Evolutionary conservation across 345 rosid genomes (phyloP), one percentile per base, ranked within the genome.

Genomic region (Boechera stricta): DNA sequence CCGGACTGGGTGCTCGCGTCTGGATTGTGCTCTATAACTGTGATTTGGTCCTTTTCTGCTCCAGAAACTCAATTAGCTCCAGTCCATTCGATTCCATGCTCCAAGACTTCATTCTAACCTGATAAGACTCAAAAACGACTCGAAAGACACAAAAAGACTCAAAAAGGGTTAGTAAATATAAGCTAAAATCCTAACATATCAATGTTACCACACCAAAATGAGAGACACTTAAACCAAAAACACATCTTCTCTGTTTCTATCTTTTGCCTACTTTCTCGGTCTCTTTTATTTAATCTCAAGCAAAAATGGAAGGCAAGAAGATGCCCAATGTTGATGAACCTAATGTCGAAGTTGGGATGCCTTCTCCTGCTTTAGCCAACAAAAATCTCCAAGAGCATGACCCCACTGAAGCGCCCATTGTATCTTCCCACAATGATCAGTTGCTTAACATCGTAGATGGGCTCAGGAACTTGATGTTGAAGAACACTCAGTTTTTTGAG

Each of bases 261-360:
- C 9, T 56, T 31, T 12, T 56, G 2, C 36, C 38, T 56, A 2
- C 38, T 7, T 21, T 13, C 36, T 13, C 7, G 6, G 16, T 31
- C 61, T 56, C 9, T 31, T 11, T 31, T 56, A 11, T 55, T 1
- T 9, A 28, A 6, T 67, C 13, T 42, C 39, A 31, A 61, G 7
- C 55, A 69, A 67, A 75, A 70, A 29, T 36, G 52, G 24, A 52
- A 42, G 68, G 10, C 41, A 38, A 8, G 1, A 38, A 38, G 41
- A 38, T 38, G 10, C 41, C 41, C 0, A 38, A 38, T 8, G 41
- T 2, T 2, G 49, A 41, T 3, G 45, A 10, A 26, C 21, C 21
- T 21, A 21, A 21, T 21, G 21, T 21, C 13, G 6, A 39, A 66
- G 5, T 24, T 8, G 58, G 9, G 24, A 18, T 13, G 9, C 4